A percentile compares a stretch with the other conserved stretches of the same genome.
These are phyloP conservation scores for Bathelium albidoporum DNA, from an alignment of 495 filamentous ascomycete genomes.

Conservation along the genomic window DNA sequence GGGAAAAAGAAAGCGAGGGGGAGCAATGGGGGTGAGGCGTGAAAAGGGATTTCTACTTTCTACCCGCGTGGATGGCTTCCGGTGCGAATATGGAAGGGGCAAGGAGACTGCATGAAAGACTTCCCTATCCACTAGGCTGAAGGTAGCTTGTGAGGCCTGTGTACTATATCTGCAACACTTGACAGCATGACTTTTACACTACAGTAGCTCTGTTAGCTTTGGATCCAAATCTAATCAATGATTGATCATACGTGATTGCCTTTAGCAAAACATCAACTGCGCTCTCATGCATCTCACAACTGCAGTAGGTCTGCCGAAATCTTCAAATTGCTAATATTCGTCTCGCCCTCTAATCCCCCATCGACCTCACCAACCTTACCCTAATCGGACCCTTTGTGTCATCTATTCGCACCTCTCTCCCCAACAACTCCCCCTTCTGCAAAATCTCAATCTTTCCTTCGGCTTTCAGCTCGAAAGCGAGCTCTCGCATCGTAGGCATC, in stretches of 20 bases:
- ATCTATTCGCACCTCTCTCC: slow-evolving; percentile 17
- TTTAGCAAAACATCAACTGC: too few relatives aligned
- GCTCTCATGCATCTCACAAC: not conserved
- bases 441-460: slow-evolving; percentile 37
- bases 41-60: not conserved
- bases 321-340: not conserved
- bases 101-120: not conserved
- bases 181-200: too few relatives aligned
- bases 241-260: too few relatives aligned
- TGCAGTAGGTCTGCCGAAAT: not conserved
- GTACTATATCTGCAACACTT: too few relatives aligned
- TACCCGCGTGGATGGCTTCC: too few relatives aligned
- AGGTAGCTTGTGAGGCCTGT: too few relatives aligned
- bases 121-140: too few relatives aligned
- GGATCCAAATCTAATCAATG: too few relatives aligned
- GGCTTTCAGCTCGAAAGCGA: slow-evolving; percentile 29
- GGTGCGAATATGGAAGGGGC: too few relatives aligned
- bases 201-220: too few relatives aligned
- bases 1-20: slow-evolving; percentile 20
- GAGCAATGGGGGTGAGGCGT: not conserved
- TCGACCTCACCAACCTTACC: slow-evolving; percentile 16
- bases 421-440: slow-evolving; percentile 35
- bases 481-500: slow-evolving; percentile 34
- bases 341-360: not conserved
- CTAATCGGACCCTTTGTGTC: slow-evolving; percentile 36